phyloP scores from a whole-genome alignment of 306 rosid species.

The Corylus heterophylla region DNA sequence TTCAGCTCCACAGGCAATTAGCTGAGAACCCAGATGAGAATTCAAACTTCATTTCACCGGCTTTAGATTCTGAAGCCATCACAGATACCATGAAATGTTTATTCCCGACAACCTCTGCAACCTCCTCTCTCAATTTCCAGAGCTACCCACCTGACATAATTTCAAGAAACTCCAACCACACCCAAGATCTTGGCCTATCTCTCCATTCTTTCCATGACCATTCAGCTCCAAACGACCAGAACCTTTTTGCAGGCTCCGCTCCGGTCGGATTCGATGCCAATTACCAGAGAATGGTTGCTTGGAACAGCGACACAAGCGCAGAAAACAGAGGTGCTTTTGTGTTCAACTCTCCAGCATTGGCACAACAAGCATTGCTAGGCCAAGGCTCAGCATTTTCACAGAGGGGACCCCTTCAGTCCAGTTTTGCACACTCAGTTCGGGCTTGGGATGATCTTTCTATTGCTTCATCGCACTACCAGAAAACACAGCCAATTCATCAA shows the following conservation, averaged over 20 bases:
- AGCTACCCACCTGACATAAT: constrained; percentile 51
- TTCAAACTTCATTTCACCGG: constrained; percentile 45
- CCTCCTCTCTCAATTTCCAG: constrained; percentile 57
- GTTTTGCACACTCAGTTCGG: constrained; percentile 43
- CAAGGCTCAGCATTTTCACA: constrained; percentile 44
- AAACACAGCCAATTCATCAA: constrained; percentile 40
- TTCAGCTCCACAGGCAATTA: constrained; percentile 48
- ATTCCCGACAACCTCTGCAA: constrained; percentile 60
- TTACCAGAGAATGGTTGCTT: constrained; percentile 49
- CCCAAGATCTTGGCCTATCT: constrained; percentile 69
- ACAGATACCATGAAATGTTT: constrained; percentile 51
- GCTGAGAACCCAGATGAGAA: constrained; percentile 33
- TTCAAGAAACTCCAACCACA: constrained; percentile 42
- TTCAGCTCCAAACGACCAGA: constrained; percentile 40
- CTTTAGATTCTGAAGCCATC: constrained; percentile 42
- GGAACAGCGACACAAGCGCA: constrained; percentile 45
- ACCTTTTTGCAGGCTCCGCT: constrained; percentile 34
- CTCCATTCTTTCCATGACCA: constrained; percentile 66
- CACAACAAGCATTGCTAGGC: constrained; percentile 37
- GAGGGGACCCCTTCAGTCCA: constrained; percentile 77
- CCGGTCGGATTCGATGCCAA: constrained; percentile 48
- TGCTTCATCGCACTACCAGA: constrained; percentile 43
- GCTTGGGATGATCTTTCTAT: constrained; percentile 58
- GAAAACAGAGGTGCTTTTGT: constrained; percentile 40
- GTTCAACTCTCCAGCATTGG: constrained; percentile 33